These are phyloP conservation scores for Paramecium sonneborni DNA, from an alignment of 73 alveolate genomes.

Conservation along the genomic window DNA sequence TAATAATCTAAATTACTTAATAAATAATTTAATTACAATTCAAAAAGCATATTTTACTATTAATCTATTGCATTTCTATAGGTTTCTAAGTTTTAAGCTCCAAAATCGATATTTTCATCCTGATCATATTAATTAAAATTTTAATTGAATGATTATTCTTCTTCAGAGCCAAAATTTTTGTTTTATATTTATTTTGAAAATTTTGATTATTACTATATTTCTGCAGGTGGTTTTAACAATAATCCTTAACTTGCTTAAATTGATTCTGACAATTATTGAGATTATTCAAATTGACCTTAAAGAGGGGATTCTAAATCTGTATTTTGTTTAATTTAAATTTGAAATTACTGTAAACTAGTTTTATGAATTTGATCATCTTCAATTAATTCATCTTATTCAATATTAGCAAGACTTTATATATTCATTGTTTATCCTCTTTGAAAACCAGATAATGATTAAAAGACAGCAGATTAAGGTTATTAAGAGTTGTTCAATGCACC, in stretches of 20 bases:
- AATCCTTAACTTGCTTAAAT: neutral
- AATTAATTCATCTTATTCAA: conserved; percentile 4
- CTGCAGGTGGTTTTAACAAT: neutral
- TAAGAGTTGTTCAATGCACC: neutral
- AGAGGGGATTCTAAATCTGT: neutral
- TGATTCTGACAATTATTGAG: neutral
- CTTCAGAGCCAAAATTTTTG: neutral
- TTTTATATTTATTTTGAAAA: neutral
- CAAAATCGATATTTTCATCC: neutral
- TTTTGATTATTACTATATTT: neutral
- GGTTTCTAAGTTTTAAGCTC: neutral
- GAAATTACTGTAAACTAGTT: neutral
- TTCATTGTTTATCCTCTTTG: neutral
- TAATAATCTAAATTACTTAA: neutral
- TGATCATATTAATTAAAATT: neutral
- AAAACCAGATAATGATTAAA: neutral
- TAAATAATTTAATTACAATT: neutral
- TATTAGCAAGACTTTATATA: neutral
- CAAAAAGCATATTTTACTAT: neutral
- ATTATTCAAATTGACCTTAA: neutral
- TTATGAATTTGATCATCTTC: neutral
- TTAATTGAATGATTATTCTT: neutral
- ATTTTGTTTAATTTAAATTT: neutral
- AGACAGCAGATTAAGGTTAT: neutral
- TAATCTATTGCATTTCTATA: neutral